phyloP scores from a whole-genome alignment of 2,329 filamentous ascomycete species.

The Arthrobotrys iridis region DNA sequence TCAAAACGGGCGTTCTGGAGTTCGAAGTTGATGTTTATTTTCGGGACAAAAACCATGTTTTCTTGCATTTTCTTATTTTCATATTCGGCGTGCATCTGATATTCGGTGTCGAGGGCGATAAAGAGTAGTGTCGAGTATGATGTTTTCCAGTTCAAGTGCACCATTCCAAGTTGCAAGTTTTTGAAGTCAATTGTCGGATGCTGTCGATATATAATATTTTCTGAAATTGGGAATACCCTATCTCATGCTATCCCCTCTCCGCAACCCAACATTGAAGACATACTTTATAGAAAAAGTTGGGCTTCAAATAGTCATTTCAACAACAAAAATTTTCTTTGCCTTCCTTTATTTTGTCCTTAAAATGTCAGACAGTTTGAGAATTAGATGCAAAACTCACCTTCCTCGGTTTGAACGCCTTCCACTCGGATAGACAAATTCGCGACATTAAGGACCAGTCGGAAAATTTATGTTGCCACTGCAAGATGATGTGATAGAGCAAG shows the following conservation, averaged over 20 bases:
- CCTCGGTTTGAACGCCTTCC: neutral
- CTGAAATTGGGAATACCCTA: neutral
- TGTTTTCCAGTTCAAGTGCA: neutral
- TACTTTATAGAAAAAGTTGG: constrained; percentile 10
- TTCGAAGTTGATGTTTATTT: constrained; percentile 13
- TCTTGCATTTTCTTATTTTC: constrained; percentile 11
- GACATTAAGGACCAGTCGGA: constrained; percentile 17
- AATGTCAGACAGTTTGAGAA: neutral
- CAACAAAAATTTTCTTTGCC: neutral
- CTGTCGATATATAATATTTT: constrained; percentile 4
- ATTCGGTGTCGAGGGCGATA: constrained; percentile 22
- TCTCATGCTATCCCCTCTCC: neutral
- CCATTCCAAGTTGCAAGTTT: neutral
- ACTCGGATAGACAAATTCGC: neutral
- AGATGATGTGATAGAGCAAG: neutral
- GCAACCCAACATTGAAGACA: neutral
- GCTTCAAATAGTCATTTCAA: neutral
- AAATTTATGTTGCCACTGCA: constrained; percentile 6
- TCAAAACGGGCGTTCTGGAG: constrained; percentile 28
- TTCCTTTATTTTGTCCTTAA: neutral
- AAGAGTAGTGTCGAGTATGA: neutral
- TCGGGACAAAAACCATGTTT: neutral
- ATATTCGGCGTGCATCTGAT: constrained; percentile 25
- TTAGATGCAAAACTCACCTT: neutral
- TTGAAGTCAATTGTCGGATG: neutral